Evolutionary conservation across 202 grass and related monocot genomes (phyloP).

Genomic region (Eragrostis tef): DNA sequence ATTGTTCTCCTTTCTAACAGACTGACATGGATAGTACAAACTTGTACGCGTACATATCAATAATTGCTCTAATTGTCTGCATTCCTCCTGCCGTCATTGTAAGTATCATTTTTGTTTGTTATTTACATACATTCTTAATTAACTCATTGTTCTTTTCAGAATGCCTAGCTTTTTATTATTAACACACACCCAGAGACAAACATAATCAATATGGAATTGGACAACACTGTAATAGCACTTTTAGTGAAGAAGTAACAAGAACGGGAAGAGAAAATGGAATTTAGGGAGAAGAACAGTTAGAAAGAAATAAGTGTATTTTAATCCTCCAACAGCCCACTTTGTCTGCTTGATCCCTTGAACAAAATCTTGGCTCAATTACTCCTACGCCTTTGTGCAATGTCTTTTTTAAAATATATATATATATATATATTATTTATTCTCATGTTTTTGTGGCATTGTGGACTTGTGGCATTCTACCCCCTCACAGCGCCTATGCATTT

Average conservation of each 20-base stretch:
- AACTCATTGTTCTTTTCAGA: conserved; percentile 11
- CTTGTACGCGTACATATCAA: conserved; percentile 89
- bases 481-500: too few species aligned
- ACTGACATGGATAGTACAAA: conserved; percentile 96
- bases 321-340: too few species aligned
- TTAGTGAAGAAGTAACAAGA: background rate
- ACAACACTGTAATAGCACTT: background rate
- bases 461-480: too few species aligned
- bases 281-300: background rate
- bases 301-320: too few species aligned
- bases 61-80: conserved; percentile 91
- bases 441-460: too few species aligned
- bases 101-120: conserved; percentile 46
- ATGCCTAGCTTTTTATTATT: background rate
- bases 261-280: background rate
- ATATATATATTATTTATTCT: too few species aligned
- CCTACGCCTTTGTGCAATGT: too few species aligned
- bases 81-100: conserved; percentile 90
- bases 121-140: conserved; percentile 4
- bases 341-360: too few species aligned
- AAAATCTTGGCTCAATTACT: too few species aligned
- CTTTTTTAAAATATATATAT: too few species aligned
- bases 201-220: background rate
- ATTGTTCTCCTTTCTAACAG: conserved; percentile 58
- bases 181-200: conserved; percentile 4